A percentile compares a stretch with the other conserved stretches of the same genome.
Conservation (phyloP, 1,284 basidiomycete species). For the Ceratorhiza oryzae-sativae region DNA sequence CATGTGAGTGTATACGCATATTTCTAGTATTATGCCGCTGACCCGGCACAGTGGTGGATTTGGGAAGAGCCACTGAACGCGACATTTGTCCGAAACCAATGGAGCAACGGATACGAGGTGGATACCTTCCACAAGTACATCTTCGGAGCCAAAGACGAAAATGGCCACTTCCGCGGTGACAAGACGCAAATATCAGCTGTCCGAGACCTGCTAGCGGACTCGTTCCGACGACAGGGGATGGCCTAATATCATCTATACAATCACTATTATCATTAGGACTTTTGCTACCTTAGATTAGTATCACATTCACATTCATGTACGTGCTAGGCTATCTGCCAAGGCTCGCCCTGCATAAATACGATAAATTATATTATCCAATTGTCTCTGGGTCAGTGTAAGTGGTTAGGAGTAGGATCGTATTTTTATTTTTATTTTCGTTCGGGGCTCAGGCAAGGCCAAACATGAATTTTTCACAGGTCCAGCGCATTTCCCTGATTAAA, state of each 20-base stretch:
- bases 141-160: slow-evolving; percentile 54
- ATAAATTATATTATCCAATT: too few species aligned
- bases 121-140: slow-evolving; percentile 62
- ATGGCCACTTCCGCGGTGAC: slow-evolving; percentile 46
- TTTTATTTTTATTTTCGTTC: too few species aligned
- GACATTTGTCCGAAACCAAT: slow-evolving; percentile 57
- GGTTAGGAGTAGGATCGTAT: too few species aligned
- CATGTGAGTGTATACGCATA: slow-evolving; percentile 46
- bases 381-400: too few species aligned
- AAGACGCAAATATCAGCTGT: slow-evolving; percentile 28
- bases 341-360: too few species aligned
- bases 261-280: neutral
- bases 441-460: too few species aligned
- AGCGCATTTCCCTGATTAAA: too few species aligned
- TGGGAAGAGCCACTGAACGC: slow-evolving; percentile 58
- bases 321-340: too few species aligned
- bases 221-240: slow-evolving; percentile 40
- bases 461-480: too few species aligned
- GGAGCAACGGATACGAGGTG: slow-evolving; percentile 57
- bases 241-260: neutral
- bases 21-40: neutral
- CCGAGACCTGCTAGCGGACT: slow-evolving; percentile 32
- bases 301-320: neutral
- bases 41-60: slow-evolving; percentile 54
- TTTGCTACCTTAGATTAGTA: neutral